Evolutionary conservation across 2,329 filamentous ascomycete species (phyloP).

Genomic region (Cordyceps cateniannulata): DNA sequence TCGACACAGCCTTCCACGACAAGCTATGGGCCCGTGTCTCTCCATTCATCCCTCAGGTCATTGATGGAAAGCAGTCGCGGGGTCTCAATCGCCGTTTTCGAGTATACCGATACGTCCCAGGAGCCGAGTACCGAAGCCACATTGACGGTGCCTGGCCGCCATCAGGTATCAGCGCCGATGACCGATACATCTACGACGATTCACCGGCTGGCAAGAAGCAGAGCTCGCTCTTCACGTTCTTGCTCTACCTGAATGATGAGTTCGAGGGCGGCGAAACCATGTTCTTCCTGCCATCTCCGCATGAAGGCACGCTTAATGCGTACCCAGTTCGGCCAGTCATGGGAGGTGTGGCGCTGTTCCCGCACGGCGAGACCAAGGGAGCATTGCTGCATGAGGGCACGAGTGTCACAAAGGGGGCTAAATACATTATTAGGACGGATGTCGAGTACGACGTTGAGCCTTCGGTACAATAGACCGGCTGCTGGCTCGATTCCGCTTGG

Average conservation of each 20-base stretch:
- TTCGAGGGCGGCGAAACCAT: constrained; percentile 67
- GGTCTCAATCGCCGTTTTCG: constrained; percentile 65
- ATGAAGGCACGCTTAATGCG: constrained; percentile 61
- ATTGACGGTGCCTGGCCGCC: constrained; percentile 70
- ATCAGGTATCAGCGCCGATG: constrained; percentile 51
- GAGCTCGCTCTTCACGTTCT: constrained; percentile 62
- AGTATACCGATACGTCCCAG: constrained; percentile 66
- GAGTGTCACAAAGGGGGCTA: constrained; percentile 58
- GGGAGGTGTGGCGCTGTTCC: constrained; percentile 62
- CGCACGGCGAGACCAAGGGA: constrained; percentile 60
- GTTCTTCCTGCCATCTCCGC: constrained; percentile 59
- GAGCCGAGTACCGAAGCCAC: constrained; percentile 64
- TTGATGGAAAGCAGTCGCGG: constrained; percentile 51
- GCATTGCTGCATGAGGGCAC: constrained; percentile 65
- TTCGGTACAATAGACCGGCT: not conserved
- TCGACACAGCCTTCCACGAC: constrained; percentile 57
- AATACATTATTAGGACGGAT: constrained; percentile 66
- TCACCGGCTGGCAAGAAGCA: constrained; percentile 54
- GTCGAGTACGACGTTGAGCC: constrained; percentile 60
- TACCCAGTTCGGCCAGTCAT: constrained; percentile 63
- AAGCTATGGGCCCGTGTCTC: constrained; percentile 56
- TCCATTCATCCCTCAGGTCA: constrained; percentile 46
- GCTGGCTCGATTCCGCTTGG: not conserved
- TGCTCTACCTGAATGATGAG: constrained; percentile 65
- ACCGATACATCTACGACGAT: constrained; percentile 59